Evolutionary conservation across 2,329 filamentous ascomycete species (phyloP).

Genomic region (Alternaria consortialis): DNA sequence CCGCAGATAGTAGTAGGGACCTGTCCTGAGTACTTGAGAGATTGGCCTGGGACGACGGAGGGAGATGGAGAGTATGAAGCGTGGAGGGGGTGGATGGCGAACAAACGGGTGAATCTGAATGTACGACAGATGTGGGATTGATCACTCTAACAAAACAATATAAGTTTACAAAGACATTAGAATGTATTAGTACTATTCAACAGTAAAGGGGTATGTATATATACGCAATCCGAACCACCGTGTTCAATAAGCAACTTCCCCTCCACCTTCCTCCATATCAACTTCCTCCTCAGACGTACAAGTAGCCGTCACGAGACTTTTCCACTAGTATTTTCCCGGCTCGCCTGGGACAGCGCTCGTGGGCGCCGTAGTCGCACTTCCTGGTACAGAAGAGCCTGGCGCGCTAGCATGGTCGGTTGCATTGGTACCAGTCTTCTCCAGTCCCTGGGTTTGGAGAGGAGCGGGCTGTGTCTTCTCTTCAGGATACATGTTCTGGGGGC

Average conservation of each 20-base stretch:
- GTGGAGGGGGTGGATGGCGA: conserved; percentile 88
- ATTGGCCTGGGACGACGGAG: conserved; percentile 72
- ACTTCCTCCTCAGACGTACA: not conserved
- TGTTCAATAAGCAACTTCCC: not conserved
- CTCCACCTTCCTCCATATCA: not conserved
- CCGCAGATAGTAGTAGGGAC: conserved; percentile 83
- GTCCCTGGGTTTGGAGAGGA: conserved; percentile 46
- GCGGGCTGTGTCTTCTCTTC: conserved; percentile 21
- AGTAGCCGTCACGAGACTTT: not conserved
- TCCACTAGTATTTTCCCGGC: conserved; percentile 41
- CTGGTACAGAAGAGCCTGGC: conserved; percentile 14
- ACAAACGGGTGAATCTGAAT: conserved; percentile 90
- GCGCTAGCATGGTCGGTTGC: conserved; percentile 25
- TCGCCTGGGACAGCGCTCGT: conserved; percentile 39
- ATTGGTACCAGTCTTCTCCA: conserved; percentile 33
- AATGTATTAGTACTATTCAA: conserved; percentile 9
- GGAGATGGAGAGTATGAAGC: conserved; percentile 61
- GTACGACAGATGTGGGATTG: conserved; percentile 82
- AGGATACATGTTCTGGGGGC: conserved; percentile 11
- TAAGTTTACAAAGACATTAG: not conserved
- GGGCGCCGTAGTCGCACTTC: conserved; percentile 17
- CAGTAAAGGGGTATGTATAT: conserved; percentile 6
- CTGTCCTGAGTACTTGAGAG: conserved; percentile 75
- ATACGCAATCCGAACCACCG: not conserved
- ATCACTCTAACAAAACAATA: not conserved